phyloP scores from a whole-genome alignment of 1,284 basidiomycete genomes.

The Ceratobasidium sp. region DNA sequence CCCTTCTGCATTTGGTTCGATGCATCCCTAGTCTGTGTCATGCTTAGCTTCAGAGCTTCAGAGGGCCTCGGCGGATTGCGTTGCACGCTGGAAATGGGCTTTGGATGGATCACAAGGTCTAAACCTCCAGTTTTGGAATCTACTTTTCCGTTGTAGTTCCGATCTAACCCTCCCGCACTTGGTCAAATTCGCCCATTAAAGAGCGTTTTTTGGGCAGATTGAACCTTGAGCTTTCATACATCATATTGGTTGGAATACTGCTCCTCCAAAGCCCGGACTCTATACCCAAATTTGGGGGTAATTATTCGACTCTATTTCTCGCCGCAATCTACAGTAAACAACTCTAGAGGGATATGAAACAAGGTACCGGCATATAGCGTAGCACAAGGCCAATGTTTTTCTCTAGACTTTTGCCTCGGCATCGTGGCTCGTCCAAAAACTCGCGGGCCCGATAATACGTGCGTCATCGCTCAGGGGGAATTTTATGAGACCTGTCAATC shows the following conservation, averaged over 20 bases:
- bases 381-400: background rate
- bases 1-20: background rate
- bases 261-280: no score
- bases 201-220: no score
- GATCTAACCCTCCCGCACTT: no score
- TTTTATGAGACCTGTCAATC: conserved; percentile 3
- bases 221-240: no score
- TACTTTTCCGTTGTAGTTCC: no score
- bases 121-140: no score
- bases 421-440: background rate
- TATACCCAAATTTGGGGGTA: no score
- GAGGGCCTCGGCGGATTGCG: background rate
- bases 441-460: background rate
- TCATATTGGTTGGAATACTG: no score
- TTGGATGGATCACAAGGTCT: no score
- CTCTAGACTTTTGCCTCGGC: background rate
- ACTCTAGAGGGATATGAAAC: background rate
- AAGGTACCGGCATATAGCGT: background rate
- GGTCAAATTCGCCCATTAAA: no score
- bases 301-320: no score
- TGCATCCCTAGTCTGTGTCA: background rate
- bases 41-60: background rate
- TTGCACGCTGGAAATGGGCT: background rate
- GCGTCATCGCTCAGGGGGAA: background rate
- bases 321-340: no score